Conservation (phyloP, 495 filamentous ascomycete species). For the Tuber umbilicatum region DNA sequence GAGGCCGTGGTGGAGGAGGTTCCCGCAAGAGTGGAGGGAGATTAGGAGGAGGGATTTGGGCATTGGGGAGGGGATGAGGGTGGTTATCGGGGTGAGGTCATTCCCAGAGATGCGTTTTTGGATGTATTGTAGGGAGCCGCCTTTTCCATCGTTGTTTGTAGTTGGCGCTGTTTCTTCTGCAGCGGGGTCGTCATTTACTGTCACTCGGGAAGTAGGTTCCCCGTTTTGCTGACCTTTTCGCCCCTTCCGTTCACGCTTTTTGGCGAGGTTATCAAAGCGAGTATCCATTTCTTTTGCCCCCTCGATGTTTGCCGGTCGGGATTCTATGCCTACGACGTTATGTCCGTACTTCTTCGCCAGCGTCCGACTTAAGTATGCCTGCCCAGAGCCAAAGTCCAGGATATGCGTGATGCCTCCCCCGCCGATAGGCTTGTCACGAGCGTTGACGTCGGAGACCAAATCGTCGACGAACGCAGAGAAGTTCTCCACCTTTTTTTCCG, state of each 20-base stretch:
- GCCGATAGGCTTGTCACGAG: constrained; percentile 37
- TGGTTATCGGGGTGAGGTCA: constrained; percentile 30
- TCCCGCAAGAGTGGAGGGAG: constrained; percentile 94
- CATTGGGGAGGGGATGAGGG: constrained; percentile 2
- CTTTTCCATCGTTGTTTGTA: constrained; percentile 45
- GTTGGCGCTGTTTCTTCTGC: constrained; percentile 33
- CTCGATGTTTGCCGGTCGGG: constrained; percentile 72
- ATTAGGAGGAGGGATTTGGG: constrained; percentile 66
- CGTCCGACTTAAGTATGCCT: constrained; percentile 87
- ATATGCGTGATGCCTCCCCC: constrained; percentile 66
- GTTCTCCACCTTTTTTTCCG: constrained; percentile 45
- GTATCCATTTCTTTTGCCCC: constrained; percentile 79
- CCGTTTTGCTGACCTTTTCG: constrained; percentile 59
- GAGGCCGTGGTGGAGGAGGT: constrained; percentile 89
- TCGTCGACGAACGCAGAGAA: constrained; percentile 46
- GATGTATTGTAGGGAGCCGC: constrained; percentile 63
- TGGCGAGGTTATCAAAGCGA: constrained; percentile 68
- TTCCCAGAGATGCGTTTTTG: constrained; percentile 47
- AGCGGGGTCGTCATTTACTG: constrained; percentile 54
- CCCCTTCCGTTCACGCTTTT: constrained; percentile 60
- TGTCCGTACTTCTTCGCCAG: constrained; percentile 81
- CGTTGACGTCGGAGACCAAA: constrained; percentile 51
- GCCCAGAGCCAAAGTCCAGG: constrained; percentile 91
- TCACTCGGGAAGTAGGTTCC: constrained; percentile 44
- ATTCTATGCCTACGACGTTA: constrained; percentile 85